phyloP scores from a whole-genome alignment of 768 basidiomycete species.

The Rickenella mellea region DNA sequence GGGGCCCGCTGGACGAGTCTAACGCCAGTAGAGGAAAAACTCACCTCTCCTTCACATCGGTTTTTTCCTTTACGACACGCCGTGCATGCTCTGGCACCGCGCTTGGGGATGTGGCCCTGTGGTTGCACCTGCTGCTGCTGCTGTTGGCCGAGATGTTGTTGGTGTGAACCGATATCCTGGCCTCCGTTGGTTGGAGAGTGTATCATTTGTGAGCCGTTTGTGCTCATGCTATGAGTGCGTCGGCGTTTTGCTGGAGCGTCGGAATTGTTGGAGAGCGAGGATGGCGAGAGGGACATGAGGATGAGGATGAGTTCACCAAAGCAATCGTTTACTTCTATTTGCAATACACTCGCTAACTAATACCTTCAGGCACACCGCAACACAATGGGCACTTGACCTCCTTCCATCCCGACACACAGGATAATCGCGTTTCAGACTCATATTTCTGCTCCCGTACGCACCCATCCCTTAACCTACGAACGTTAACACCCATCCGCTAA shows the following conservation, averaged over 20 bases:
- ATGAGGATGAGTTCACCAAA: no score
- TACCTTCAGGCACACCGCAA: no score
- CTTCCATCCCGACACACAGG: no score
- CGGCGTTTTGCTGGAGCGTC: constrained; percentile 50
- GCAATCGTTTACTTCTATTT: no score
- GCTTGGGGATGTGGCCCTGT: constrained; percentile 71
- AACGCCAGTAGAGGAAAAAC: constrained; percentile 22
- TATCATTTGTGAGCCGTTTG: constrained; percentile 24
- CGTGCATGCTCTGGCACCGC: constrained; percentile 84
- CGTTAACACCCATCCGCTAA: no score
- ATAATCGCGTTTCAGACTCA: no score
- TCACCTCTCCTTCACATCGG: constrained; percentile 86
- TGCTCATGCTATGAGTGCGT: constrained; percentile 20
- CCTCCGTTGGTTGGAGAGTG: constrained; percentile 27
- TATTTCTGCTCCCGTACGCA: no score
- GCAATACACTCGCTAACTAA: no score
- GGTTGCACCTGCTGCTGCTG: constrained; percentile 14
- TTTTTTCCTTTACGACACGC: constrained; percentile 89
- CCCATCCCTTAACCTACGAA: no score
- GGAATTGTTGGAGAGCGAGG: constrained; percentile 46
- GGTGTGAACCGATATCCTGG: no score
- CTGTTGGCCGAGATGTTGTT: no score
- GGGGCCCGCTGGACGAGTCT: constrained; percentile 49
- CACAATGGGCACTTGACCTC: no score
- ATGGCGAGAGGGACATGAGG: constrained; percentile 60